Base-by-base conservation (phyloP, 2,329 filamentous ascomycete genomes). In the Scytalidium sp. region DNA sequence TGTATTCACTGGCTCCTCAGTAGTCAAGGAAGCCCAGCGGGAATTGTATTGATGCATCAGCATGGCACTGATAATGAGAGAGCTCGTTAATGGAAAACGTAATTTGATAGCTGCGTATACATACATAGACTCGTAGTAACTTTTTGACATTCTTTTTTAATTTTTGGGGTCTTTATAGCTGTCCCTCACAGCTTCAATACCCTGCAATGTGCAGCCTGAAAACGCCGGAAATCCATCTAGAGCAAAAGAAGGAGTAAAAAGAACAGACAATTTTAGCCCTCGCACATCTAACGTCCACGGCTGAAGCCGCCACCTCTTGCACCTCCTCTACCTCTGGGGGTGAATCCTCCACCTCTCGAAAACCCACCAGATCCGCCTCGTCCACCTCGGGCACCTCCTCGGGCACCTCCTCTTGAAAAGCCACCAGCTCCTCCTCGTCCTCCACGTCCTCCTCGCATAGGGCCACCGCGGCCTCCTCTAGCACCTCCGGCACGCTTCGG, bases 401-500 rank as follows among this genome's bases (percentile, higher is more conserved):
- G n/a, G 19, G 56, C 47, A n/a, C 63, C 62, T 45, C 62, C 62
- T 45, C 53, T 49, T 23, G 52, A 52, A 42, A 54, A 54, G 25
- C 52, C 52, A 47, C 52, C 50, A 10, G 23, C 17, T 32, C 69
- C 67, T 45, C 80, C 79, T 58, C 80, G 69, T 50, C 70, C 62
- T 47, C 69, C 69, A 52, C 73, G 64, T 45, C 73, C 65, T 45
- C 69, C 61, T 47, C 74, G 68, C 52, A 69, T 67, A 41, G 70
- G 64, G 55, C 65, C 75, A 45, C 75, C 74, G 58, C 73, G 63
- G 23, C 69, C 68, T 51, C 75, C 72, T 57, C 75, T 70, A 45
- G 75, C 79, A 56, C 86, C 87, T 59, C 84, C 85, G 42, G 82
- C 81, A 63, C 82, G 83, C 73, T 87, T 87, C 50, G 85, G 77